Evolutionary conservation across 164 flowering plant species (phyloP).

Genomic region (Akebia trifoliata): DNA sequence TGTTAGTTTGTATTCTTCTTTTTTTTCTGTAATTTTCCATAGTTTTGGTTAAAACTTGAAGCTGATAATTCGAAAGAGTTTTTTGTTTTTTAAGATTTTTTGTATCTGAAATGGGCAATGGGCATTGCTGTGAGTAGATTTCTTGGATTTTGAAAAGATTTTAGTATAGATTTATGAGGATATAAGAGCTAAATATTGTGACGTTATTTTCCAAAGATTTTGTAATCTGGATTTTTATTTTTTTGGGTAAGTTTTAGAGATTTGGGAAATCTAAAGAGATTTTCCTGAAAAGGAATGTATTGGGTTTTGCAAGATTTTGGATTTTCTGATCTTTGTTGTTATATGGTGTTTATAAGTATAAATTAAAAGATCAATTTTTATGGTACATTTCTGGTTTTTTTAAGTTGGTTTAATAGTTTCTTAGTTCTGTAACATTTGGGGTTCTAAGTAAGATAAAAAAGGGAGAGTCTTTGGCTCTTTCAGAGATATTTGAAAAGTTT

Average conservation of each 20-base stretch:
- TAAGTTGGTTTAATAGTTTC: neutral
- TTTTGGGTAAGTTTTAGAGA: too few relatives aligned
- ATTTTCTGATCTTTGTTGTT: too few relatives aligned
- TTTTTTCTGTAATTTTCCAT: too few relatives aligned
- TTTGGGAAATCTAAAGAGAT: too few relatives aligned
- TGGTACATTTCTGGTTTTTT: neutral
- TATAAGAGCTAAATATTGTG: neutral
- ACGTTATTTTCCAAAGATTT: neutral
- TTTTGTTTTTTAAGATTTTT: too few relatives aligned
- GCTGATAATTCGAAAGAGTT: too few relatives aligned
- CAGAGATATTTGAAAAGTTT: neutral
- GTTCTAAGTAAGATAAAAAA: conserved; percentile 1
- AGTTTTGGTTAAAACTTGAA: too few relatives aligned
- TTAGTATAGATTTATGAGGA: neutral
- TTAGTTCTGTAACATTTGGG: neutral
- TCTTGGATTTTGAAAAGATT: neutral
- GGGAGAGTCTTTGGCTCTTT: conserved; percentile 6
- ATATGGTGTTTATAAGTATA: too few relatives aligned
- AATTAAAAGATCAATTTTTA: conserved; percentile 8
- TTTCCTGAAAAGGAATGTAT: neutral
- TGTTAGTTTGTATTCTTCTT: too few relatives aligned
- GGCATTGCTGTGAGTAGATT: too few relatives aligned
- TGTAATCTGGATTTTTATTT: too few relatives aligned
- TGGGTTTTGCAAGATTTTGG: neutral
- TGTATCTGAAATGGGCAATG: too few relatives aligned